Conservation (phyloP, 139 green algal genomes). For the Volvox reticuliferus region DNA sequence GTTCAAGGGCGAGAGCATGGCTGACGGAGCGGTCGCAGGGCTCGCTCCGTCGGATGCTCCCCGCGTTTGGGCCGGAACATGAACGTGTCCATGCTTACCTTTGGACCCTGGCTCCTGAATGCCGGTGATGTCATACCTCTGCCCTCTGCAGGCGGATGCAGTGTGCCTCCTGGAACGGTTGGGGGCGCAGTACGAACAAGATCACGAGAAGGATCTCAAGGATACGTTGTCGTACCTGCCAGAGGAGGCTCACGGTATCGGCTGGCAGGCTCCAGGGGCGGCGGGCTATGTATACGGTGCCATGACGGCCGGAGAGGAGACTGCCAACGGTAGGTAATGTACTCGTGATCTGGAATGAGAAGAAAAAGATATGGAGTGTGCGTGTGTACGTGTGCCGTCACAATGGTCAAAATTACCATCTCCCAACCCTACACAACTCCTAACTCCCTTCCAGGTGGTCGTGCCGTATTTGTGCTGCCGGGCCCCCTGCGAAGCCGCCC, state of each 20-base stretch:
- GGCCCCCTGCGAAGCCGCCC: conserved; percentile 52
- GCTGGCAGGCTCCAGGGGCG: conserved; percentile 40
- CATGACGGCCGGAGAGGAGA: not conserved
- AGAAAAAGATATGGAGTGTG: too few species aligned
- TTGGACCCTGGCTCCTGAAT: too few species aligned
- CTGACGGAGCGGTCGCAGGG: not conserved
- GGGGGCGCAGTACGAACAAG: conserved; percentile 63
- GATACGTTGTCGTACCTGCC: conserved; percentile 69
- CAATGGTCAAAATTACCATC: too few species aligned
- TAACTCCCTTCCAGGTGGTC: not conserved
- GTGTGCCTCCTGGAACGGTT: conserved; percentile 63
- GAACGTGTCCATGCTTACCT: too few species aligned
- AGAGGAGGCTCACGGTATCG: conserved; percentile 60
- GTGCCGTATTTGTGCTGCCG: conserved; percentile 49
- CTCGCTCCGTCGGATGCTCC: too few species aligned
- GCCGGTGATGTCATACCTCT: too few species aligned
- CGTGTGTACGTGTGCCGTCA: too few species aligned
- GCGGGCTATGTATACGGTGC: conserved; percentile 30
- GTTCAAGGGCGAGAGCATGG: not conserved
- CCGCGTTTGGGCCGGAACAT: too few species aligned
- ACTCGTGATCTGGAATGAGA: not conserved
- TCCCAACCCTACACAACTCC: too few species aligned
- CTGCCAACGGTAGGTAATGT: conserved; percentile 2
- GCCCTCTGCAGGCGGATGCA: conserved; percentile 40
- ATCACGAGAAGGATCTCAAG: conserved; percentile 67